Evolutionary conservation across 139 green algal genomes (phyloP).

Genomic region (Auxenochlorella pyrenoidosa): DNA sequence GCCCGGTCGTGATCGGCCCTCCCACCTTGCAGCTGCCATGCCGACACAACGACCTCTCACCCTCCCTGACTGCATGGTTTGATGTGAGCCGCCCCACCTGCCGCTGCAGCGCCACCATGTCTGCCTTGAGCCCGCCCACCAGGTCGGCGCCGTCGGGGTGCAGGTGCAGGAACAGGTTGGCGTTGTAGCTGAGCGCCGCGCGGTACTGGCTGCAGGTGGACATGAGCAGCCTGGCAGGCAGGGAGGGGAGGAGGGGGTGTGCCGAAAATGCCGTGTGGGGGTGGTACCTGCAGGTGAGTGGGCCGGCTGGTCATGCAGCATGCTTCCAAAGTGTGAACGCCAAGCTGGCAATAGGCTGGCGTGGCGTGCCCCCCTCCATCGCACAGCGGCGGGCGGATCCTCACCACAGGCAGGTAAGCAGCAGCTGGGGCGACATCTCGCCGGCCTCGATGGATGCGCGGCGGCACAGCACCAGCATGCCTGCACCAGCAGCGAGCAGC

Average conservation of each 20-base stretch:
- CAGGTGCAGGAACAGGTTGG: conserved; percentile 15
- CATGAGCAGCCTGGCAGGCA: neutral
- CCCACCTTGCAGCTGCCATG: neutral
- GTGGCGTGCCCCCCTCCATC: neutral
- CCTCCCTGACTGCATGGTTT: too few relatives aligned
- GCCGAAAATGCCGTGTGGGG: too few relatives aligned
- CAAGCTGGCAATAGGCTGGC: neutral
- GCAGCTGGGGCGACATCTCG: conserved; percentile 24
- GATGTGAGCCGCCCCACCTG: neutral
- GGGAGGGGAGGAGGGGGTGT: neutral
- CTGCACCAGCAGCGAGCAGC: neutral
- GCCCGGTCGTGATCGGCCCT: too few relatives aligned
- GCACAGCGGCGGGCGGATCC: neutral
- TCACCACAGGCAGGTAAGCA: conserved; percentile 33
- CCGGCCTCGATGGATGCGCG: neutral
- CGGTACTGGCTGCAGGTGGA: conserved; percentile 11
- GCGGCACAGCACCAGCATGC: conserved; percentile 23
- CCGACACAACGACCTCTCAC: too few relatives aligned
- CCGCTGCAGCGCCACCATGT: conserved; percentile 15
- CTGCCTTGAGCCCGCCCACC: neutral
- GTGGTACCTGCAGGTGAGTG: too few relatives aligned
- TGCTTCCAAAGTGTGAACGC: neutral
- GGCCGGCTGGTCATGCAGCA: too few relatives aligned
- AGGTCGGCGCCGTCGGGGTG: neutral
- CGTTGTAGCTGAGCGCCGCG: neutral